Base-by-base conservation (phyloP, 805 yeast genomes). In the Pichia eremophila region DNA sequence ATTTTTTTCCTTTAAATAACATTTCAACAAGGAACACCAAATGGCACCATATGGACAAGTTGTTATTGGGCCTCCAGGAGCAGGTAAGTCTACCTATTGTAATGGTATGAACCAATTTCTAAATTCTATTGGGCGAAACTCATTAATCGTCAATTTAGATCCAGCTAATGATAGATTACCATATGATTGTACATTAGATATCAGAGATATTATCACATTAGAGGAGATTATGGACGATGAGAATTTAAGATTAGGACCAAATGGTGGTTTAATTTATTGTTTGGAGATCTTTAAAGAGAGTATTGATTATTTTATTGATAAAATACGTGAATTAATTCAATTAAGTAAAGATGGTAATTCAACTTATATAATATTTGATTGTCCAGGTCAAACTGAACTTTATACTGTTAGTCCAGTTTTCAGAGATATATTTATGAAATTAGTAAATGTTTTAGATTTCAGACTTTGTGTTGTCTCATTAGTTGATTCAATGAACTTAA, bases 31-130 rank as follows among this genome's bases (percentile, higher is more conserved):
- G 11, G 2, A 36, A 17, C 41, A 15, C 5, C 14, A 12, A 34
- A 50, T 77, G 81, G 70, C 81, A 9, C 67, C 69, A 14, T 85
- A 85, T 64, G 96, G 95, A 4, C 96, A 93, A 66, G 78, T 93
- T 10, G 90, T 91, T 10, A 88, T 93, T 37, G 99, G 99, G 0
- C 98, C 99, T 0, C 99, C 99, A 0, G 99, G 99, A 1, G 77
- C 95, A 0, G 99, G 99, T 1, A 93, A 93, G 60, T 86, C 96
- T 0, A 95, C 99, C 0, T 93, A 87, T 62, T 90, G 97, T 63
- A 72, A 81, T 62, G 99, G 99, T 40, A 80, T 91, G 80, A 77
- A 77, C 53, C 98, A 93, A 69, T 93, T 93, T 64, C 74, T 91
- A 57, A 83, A 85, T 50, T 96, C 98, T 2, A 89, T 95, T 45